Evolutionary conservation across 768 basidiomycete genomes (phyloP), one percentile per base, ranked within the genome.

Genomic region (Clathrus columnatus): DNA sequence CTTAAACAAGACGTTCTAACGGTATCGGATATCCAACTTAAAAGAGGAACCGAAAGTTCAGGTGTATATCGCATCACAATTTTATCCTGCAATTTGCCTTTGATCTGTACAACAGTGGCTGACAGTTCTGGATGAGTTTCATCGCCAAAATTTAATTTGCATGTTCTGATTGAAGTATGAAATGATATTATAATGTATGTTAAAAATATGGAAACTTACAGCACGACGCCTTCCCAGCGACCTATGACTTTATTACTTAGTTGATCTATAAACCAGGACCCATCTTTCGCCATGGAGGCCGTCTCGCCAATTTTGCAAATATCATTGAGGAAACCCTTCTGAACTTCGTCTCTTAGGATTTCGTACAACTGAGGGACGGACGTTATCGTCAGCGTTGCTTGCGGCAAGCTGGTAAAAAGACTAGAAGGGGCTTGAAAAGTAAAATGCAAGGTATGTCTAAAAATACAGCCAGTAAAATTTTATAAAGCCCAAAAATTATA

Each of bases 261-360:
- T 45, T 80, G 64, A 61, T 91, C 88, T 23, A 90, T 81, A 59
- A 91, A 86, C 88, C 88, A 91, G 1, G 81, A 82, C 14, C 83
- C 77, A 23, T 70, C 70, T 20, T 72, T 66, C 45, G 59, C 61
- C 30, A 75, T 83, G 45, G 82, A 81, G 14, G 78, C 65, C 49
- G 74, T 75, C 18, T 70, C 72, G 5, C 88, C 88, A 23, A 84
- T 69, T 57, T 81, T 82, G 61, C 85, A 85, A 53, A 91, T 83
- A 57, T 82, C 71, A 29, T 77, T 72, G 26, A 92, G 72, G 11
- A 92, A 68, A 61, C 83, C 84, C 30, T 76, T 75, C 64, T 86
- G 84, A 21, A 88, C 79, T 66, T 94, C 92, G 60, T 91, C 85
- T 21, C 75, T 73, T 10, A 94, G 75, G 23, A 94, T 71, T 57